A percentile compares a stretch with the other conserved stretches of the same genome.
phyloP scores from a whole-genome alignment of 208 protist genomes.

The Spongospora subterranea region DNA sequence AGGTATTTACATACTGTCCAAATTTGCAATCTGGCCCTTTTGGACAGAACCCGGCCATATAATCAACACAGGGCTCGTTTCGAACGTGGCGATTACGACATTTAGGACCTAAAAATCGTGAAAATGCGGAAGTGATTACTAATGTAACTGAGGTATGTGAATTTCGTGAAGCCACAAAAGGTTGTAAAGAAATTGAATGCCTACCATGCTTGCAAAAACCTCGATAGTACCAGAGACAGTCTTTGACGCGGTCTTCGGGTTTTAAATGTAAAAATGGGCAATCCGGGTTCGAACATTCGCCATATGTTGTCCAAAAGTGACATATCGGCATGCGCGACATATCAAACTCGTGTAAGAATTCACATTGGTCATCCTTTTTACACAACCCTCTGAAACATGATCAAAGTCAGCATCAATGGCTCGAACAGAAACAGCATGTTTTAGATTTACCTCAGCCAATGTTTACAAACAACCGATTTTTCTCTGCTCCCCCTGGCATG shows the following conservation, averaged over 20 bases:
- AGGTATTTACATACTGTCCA: conserved; percentile 77
- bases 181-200: neutral
- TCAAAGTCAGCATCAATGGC: neutral
- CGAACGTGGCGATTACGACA: conserved; percentile 87
- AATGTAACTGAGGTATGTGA: too few relatives aligned
- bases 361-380: conserved; percentile 92
- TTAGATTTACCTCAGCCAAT: conserved; percentile 87
- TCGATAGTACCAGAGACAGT: conserved; percentile 78
- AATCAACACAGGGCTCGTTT: conserved; percentile 86
- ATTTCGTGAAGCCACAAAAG: too few relatives aligned
- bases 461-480: conserved; percentile 89
- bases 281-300: conserved; percentile 93
- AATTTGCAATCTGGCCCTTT: conserved; percentile 88
- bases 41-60: conserved; percentile 91
- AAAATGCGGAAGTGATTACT: too few relatives aligned
- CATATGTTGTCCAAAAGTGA: conserved; percentile 90
- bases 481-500: conserved; percentile 61
- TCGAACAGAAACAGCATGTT: neutral
- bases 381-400: conserved; percentile 83
- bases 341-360: conserved; percentile 93
- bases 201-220: conserved; percentile 77
- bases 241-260: conserved; percentile 78
- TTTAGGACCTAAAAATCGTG: conserved; percentile 67
- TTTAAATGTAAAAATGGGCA: conserved; percentile 90
- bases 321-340: conserved; percentile 90